Evolutionary conservation across 192 early-diverging fungal species (phyloP).

Genomic region (Coemansia sp.): DNA sequence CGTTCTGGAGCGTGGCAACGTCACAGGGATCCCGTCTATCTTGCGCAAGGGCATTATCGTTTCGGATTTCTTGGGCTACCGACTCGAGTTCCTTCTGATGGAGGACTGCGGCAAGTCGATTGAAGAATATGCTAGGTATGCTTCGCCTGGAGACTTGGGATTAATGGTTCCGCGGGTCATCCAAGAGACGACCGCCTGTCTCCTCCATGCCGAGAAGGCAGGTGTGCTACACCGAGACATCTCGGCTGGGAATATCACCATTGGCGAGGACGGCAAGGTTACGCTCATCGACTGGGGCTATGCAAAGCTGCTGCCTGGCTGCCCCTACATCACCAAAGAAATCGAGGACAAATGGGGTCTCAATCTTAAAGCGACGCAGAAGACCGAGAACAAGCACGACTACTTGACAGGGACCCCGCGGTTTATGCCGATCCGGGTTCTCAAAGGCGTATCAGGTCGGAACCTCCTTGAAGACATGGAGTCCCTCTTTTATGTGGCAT

Average conservation of each 20-base stretch:
- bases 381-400: neutral
- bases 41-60: neutral
- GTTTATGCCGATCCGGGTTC: constrained; percentile 9
- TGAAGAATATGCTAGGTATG: neutral
- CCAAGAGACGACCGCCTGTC: neutral
- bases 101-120: constrained; percentile 6
- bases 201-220: neutral
- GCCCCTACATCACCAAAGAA: neutral
- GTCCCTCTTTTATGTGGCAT: constrained; percentile 12
- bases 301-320: neutral
- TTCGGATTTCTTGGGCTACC: constrained; percentile 2
- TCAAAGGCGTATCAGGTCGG: neutral
- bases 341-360: neutral
- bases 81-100: constrained; percentile 2
- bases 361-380: neutral
- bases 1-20: neutral
- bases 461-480: constrained; percentile 8
- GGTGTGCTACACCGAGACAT: constrained; percentile 21
- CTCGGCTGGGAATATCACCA: constrained; percentile 12
- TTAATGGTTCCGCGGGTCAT: neutral
- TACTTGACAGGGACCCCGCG: neutral
- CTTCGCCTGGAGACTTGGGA: no score
- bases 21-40: neutral
- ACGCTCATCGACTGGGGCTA: constrained; percentile 14
- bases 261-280: neutral